Percentiles rank a stretch among this genome's conserved stretches.
phyloP scores from a whole-genome alignment of 495 filamentous ascomycete species.

The Annulohypoxylon moriforme region DNA sequence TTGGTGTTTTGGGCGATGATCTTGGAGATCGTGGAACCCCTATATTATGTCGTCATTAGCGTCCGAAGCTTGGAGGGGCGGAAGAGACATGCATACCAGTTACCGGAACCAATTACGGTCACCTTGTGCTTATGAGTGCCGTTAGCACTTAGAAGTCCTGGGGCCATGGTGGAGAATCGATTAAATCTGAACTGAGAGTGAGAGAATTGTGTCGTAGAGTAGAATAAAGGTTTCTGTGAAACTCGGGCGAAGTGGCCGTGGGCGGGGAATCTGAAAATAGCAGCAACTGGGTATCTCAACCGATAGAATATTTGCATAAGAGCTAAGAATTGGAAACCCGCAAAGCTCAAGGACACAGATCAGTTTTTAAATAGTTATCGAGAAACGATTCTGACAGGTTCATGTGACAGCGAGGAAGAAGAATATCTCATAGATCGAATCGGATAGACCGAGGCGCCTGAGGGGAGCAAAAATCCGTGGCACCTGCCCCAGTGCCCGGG shows the following conservation, averaged over 20 bases:
- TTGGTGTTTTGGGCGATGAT: constrained; percentile 92
- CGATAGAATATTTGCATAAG: constrained; percentile 34
- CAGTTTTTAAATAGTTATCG: constrained; percentile 23
- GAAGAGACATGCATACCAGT: constrained; percentile 73
- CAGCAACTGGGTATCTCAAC: constrained; percentile 37
- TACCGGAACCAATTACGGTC: constrained; percentile 92
- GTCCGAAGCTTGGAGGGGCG: not conserved
- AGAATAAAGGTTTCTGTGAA: constrained; percentile 16
- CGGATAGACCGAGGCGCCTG: constrained; percentile 38
- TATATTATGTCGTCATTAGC: constrained; percentile 48
- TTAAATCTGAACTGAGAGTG: not conserved
- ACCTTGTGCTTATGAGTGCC: constrained; percentile 85
- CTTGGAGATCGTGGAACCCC: constrained; percentile 97
- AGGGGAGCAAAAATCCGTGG: constrained; percentile 27
- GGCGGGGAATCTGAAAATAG: constrained; percentile 30
- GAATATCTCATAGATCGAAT: constrained; percentile 16
- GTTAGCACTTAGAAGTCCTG: constrained; percentile 44
- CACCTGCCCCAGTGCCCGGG: constrained; percentile 25
- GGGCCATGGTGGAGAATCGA: constrained; percentile 29
- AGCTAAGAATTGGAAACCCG: not conserved
- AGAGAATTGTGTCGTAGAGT: constrained; percentile 20
- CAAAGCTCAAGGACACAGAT: constrained; percentile 1
- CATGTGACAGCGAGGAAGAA: constrained; percentile 37
- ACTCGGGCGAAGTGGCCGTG: constrained; percentile 8
- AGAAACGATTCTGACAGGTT: constrained; percentile 14